Percentiles rank a stretch among this genome's conserved stretches.
These are phyloP conservation scores for Atalantia buxifolia DNA, from an alignment of 345 rosid species.

Conservation along the genomic window DNA sequence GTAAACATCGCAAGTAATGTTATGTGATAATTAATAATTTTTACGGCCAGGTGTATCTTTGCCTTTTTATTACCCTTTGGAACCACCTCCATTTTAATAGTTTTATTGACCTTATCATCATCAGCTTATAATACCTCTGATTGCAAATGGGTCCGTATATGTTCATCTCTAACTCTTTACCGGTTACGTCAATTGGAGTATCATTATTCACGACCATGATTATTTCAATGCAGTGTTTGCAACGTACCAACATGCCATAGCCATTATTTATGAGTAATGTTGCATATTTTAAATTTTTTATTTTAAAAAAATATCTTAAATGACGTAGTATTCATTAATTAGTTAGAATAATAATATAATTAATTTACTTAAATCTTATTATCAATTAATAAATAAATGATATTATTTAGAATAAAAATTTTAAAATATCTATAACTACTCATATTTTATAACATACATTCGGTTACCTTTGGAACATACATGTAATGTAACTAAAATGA, in stretches of 20 bases:
- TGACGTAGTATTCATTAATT: no score
- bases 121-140: neutral
- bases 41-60: neutral
- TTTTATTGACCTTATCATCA: constrained; percentile 5
- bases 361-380: rapidly evolving
- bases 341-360: no score
- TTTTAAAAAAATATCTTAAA: no score
- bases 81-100: constrained; percentile 21
- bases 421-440: no score
- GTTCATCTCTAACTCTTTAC: neutral
- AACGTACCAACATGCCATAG: no score
- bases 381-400: no score
- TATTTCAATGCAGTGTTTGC: neutral
- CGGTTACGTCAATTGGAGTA: neutral
- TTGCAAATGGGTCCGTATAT: neutral
- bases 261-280: no score
- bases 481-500: neutral
- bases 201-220: neutral
- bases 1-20: neutral
- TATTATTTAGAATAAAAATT: no score
- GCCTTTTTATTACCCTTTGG: neutral
- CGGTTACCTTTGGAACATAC: neutral
- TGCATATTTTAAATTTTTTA: no score
- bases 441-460: no score
- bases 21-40: neutral